Base-by-base conservation (phyloP, 2,329 filamentous ascomycete species). In the Tolypocladium album region DNA sequence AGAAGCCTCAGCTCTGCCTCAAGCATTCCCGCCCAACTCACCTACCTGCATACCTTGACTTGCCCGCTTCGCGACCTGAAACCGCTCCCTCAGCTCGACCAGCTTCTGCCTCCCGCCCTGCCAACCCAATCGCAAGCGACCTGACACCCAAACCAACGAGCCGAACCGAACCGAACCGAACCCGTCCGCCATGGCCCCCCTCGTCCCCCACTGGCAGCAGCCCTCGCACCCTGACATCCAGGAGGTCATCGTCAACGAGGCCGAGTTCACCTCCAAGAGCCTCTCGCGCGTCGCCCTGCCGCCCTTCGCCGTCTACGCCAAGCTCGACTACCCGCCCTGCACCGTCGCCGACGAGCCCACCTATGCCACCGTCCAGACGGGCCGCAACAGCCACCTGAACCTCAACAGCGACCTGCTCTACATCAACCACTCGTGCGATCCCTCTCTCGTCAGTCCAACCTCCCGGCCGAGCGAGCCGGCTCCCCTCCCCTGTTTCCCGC, bases 361-460 rank as follows among this genome's bases (percentile, higher is more conserved):
- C 13, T 88, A 88, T 66, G 82, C 84, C 38, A 87, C 85, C 2
- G 84, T 88, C 34, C 85, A 88, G 72, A 80, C 80, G 62, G 82
- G 78, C 61, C 74, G 74, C 59, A 70, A 82, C 64, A 74, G 74
- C 60, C 85, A 88, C 69, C 72, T 88, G 66, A 80, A 83, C 66
- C 75, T 88, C 52, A 88, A 88, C 74, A 86, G 82, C 66, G 85
- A 88, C 67, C 69, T 88, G 68, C 70, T 88, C 55, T 88, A 87
- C 72, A 84, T 87, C 65, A 88, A 88, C 71, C 85, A 88, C 73
- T 85, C 82, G 5, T 88, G 85, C 72, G 83, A 85, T 66, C 85
- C 85, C 31, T 83, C 82, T 68, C 76, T 88, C 61, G 83, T 86
- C 63, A 76, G 82, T 81, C 61, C 24, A 27, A 34, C 38, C 45